Conservation (phyloP, 441 rosid species). For the Pelargonium fulgidum region DNA sequence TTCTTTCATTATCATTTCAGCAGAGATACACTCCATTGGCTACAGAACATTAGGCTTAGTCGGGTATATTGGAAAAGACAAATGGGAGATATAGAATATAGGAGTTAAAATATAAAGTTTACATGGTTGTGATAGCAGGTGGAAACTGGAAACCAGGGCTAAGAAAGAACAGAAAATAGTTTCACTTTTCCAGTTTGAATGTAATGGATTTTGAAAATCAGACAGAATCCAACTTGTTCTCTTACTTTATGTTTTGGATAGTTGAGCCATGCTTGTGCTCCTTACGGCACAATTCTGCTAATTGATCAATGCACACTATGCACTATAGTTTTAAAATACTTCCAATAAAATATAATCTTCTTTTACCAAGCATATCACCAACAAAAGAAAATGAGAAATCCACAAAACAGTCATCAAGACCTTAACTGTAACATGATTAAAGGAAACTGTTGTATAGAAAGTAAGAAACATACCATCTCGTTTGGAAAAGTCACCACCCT, state of each 20-base stretch:
- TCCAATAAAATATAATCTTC: neutral
- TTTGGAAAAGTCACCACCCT: constrained; percentile 90
- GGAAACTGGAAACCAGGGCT: no score
- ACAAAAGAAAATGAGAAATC: neutral
- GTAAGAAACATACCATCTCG: constrained; percentile 67
- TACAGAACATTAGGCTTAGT: neutral
- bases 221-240: no score
- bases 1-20: neutral
- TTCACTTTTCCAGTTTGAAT: no score
- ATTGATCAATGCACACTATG: no score
- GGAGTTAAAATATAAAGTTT: neutral
- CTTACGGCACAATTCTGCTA: neutral
- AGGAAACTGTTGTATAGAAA: neutral
- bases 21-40: constrained; percentile 1
- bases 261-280: neutral
- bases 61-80: neutral
- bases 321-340: neutral
- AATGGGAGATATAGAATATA: neutral
- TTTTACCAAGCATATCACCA: neutral
- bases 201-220: no score
- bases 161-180: neutral
- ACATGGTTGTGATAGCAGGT: neutral
- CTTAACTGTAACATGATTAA: neutral
- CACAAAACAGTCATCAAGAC: neutral
- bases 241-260: neutral